Conservation (phyloP, 176 grass and related monocot genomes). For the Themeda triandra region DNA sequence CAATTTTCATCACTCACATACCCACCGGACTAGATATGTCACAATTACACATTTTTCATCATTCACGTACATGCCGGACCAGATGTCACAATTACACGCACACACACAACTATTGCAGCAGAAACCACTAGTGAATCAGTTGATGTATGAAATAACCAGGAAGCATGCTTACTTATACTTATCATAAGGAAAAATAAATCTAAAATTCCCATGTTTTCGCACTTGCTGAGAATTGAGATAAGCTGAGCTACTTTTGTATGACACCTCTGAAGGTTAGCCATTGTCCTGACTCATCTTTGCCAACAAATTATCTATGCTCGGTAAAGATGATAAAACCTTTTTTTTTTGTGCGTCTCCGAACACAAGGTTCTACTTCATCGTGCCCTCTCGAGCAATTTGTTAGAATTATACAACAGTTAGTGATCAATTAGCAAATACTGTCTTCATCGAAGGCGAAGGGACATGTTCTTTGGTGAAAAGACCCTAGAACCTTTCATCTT, state of each 20-base stretch:
- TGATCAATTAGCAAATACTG: background rate
- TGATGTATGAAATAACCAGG: background rate
- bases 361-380: background rate
- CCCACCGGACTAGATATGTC: background rate
- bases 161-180: background rate
- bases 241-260: background rate
- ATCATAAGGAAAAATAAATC: no score
- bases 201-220: no score
- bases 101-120: no score
- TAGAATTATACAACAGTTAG: background rate
- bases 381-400: background rate
- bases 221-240: background rate
- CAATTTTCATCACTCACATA: background rate
- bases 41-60: no score
- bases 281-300: background rate
- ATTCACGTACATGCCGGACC: no score
- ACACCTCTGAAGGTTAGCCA: background rate
- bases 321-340: background rate
- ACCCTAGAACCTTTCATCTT: background rate
- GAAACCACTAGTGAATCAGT: no score
- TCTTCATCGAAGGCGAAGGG: background rate
- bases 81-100: no score
- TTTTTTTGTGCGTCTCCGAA: background rate
- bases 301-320: background rate
- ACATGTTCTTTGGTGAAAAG: background rate